Evolutionary conservation across 139 green algal species (phyloP), one percentile per base, ranked within the genome.

Genomic region (Chlamydomonas sphaeroides): DNA sequence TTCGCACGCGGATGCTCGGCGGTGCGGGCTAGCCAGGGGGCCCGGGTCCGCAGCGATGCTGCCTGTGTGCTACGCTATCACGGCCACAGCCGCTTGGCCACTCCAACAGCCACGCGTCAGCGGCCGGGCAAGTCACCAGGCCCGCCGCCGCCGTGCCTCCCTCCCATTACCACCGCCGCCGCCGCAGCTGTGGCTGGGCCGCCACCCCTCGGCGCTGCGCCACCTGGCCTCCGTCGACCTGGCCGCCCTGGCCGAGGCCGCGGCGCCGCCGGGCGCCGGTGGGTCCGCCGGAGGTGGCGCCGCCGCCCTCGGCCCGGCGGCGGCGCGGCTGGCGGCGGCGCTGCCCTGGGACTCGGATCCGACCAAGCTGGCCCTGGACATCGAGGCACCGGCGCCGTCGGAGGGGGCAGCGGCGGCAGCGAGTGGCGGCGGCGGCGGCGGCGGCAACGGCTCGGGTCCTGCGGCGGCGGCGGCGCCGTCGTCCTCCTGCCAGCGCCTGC

Each of bases 101-200:
- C n/a, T n/a, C n/a, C n/a, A n/a, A n/a, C n/a, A n/a, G n/a, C n/a
- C n/a, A n/a, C n/a, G n/a, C n/a, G n/a, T n/a, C n/a, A n/a, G n/a
- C n/a, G n/a, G n/a, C n/a, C n/a, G n/a, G n/a, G n/a, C n/a, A n/a
- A n/a, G n/a, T n/a, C n/a, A n/a, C n/a, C n/a, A n/a, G n/a, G n/a
- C n/a, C n/a, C n/a, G n/a, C n/a, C n/a, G n/a, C n/a, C n/a, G n/a
- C n/a, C n/a, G n/a, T n/a, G n/a, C n/a, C n/a, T n/a, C n/a, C n/a
- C n/a, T n/a, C n/a, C n/a, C n/a, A n/a, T n/a, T n/a, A n/a, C n/a
- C n/a, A n/a, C n/a, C n/a, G n/a, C n/a, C n/a, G n/a, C n/a, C n/a
- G n/a, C n/a, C n/a, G n/a, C n/a, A 83, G 76, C 65, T 83, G 18
- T 83, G 76, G 76, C 11, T 73, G 2, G 76, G 76, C 25, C 76